Percentiles rank a stretch among this genome's conserved stretches.
These are phyloP conservation scores for Diaporthe sp. DNA, from an alignment of 2,329 filamentous ascomycete genomes.

Conservation along the genomic window DNA sequence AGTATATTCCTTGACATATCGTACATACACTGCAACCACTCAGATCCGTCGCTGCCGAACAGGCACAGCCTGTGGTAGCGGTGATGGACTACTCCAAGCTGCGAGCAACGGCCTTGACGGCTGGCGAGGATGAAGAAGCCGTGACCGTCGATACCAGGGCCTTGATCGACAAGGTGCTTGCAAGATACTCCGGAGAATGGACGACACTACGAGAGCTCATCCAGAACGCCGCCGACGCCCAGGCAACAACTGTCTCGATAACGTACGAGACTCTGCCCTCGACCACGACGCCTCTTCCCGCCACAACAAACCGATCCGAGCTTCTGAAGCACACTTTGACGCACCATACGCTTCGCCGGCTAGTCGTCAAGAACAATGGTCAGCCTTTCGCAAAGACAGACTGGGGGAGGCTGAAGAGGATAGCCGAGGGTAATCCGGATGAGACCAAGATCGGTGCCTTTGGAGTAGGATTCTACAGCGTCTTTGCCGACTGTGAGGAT, in stretches of 20 bases:
- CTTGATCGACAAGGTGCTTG: constrained; percentile 96
- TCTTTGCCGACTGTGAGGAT: constrained; percentile 98
- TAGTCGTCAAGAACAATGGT: constrained; percentile 95
- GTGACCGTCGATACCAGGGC: constrained; percentile 98
- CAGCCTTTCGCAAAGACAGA: constrained; percentile 90
- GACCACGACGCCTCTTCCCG: constrained; percentile 78
- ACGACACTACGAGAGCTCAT: constrained; percentile 91
- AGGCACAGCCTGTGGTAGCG: constrained; percentile 16
- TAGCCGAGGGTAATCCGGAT: constrained; percentile 98
- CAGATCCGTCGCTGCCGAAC: constrained; percentile 30
- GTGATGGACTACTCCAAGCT: constrained; percentile 81
- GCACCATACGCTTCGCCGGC: constrained; percentile 86
- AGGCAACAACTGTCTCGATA: constrained; percentile 89
- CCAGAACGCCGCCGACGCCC: constrained; percentile 98
- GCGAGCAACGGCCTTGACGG: constrained; percentile 87
- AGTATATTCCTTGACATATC: background rate
- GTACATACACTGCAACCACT: background rate
- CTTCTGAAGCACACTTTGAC: constrained; percentile 86
- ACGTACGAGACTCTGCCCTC: constrained; percentile 94
- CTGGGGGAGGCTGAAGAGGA: constrained; percentile 93
- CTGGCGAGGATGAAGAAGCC: constrained; percentile 92
- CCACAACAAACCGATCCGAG: constrained; percentile 75
- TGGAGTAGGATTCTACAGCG: constrained; percentile 98
- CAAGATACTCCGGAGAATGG: constrained; percentile 97
- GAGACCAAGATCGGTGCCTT: constrained; percentile 99